These are phyloP conservation scores for Xanthoparmelia taractica DNA, from an alignment of 495 filamentous ascomycete species.

Conservation along the genomic window DNA sequence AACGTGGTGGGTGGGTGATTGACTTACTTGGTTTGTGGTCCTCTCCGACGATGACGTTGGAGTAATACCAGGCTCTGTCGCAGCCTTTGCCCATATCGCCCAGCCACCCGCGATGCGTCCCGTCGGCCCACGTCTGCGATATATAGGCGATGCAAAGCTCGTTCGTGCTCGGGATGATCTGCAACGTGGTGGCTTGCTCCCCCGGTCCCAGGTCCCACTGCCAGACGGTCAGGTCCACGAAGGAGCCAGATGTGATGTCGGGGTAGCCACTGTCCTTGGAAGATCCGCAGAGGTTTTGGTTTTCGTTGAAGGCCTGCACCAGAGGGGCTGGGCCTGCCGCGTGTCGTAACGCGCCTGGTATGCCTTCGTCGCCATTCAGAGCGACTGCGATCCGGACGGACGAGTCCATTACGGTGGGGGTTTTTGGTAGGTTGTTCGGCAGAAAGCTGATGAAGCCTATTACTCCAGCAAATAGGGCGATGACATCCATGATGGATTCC, in stretches of 20 bases:
- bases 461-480: too few relatives aligned
- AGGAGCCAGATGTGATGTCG: not conserved
- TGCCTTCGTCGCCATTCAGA: not conserved
- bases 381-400: not conserved
- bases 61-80: conserved; percentile 9
- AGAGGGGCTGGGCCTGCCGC: not conserved
- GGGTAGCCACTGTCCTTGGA: rapidly evolving
- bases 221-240: not conserved
- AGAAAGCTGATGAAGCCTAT: too few relatives aligned
- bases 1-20: not conserved
- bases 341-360: not conserved
- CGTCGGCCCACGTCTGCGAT: conserved; percentile 12
- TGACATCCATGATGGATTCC: too few relatives aligned
- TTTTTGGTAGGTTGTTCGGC: not conserved
- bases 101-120: conserved; percentile 10
- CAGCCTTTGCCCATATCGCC: conserved; percentile 9
- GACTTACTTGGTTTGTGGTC: conserved; percentile 14
- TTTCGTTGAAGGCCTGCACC: not conserved
- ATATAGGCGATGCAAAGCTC: conserved; percentile 19
- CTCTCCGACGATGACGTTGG: conserved; percentile 12
- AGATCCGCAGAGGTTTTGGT: not conserved
- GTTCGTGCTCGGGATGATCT: conserved; percentile 9
- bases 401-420: not conserved
- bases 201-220: not conserved
- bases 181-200: conserved; percentile 14